Base-by-base conservation (phyloP, 2,329 filamentous ascomycete genomes). In the Cordyceps cicadae region DNA sequence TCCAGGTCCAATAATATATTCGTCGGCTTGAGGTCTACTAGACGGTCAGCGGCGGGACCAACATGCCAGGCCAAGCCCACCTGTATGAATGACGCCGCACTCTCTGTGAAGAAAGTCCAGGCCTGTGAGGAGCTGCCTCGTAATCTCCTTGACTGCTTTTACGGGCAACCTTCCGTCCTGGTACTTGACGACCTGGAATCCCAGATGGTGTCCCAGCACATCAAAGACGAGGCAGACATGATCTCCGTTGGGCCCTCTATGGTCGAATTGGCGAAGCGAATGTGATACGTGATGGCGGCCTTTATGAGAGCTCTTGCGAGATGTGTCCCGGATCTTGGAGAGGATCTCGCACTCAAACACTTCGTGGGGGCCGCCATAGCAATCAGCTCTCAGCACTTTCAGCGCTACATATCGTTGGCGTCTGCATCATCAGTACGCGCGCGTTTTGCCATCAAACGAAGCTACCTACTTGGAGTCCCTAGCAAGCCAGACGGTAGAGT, bases 191-290 rank as follows among this genome's bases (percentile, higher is more conserved):
- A 7, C 14, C 39, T 54, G 50, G n/a, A 48, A 54, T 24, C 15
- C 32, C 0, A 60, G 14, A 43, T 60, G 51, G 9, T 48, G 41
- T 3, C 57, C 58, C 1, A 60, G 19, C 12, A 60, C 49, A 26
- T 48, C 29, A n/a, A 48, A 60, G 2, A 59, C 49, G 26, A 60
- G 58, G 26, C 69, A 72, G 1, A 68, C 59, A 55, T 72, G 72
- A 1, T 56, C 62, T 3, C 71, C 70, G 17, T 72, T 71, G 5
- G 70, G 70, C 4, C 72, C 70, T 0, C 54, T 37, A 29, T 71
- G 67, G 24, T 64, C 57, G 29, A 73, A 73, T 3, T 67, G 61
- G 17, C 67, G 65, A 5, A 66, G 1, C 2, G 70, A 45, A 37
- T 63, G 61, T 1, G 64, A 62, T 0, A 70, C 39, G 4, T 61